Evolutionary conservation across 257 asterid genomes (phyloP), one percentile per base, ranked within the genome.

Genomic region (Nemophila menziesii): DNA sequence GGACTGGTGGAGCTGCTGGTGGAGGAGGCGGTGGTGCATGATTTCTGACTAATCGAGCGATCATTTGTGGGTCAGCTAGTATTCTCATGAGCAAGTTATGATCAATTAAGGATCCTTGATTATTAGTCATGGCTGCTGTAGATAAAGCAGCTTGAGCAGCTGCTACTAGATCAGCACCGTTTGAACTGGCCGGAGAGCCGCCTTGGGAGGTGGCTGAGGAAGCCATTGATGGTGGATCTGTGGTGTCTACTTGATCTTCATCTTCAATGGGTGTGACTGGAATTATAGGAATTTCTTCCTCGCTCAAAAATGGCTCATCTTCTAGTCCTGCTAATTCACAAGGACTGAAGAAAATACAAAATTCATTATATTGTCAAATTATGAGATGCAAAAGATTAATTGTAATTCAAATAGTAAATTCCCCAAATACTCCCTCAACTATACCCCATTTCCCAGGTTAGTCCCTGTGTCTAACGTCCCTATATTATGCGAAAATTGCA

Each of bases 181-280:
- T 43, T 39, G 39, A 20, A 8, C 65, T 29, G 39, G 46, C 5
- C 40, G n/a, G n/a, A n/a, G n/a, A n/a, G n/a, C 42, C 64, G 33
- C 34, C 54, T 13, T 39, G 62, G 39, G 72, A 57, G 42, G 64
- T 50, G 13, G 74, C 20, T 22, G 52, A 55, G 19, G 69, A 42
- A 39, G 69, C 48, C 34, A 16, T 14, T 51, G 49, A 57, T 27
- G 54, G 79, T 13, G 67, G 50, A 20, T 63, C 74, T 4, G 65
- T 13, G 37, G 79, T 50, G 15, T 64, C 54, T 39, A 71, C 57
- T n/a, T n/a, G n/a, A 54, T 89, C 99, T 50, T 90, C 99, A 4
- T 90, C 99, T 73, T 90, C 99, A 19, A 85, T 71, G 37, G 99
- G 72, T 21, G 87, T 85, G 44, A 81, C 48, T 29, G 96, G 99